Evolutionary conservation across 2,329 filamentous ascomycete genomes (phyloP).

Genomic region (Elsinoe perseae): DNA sequence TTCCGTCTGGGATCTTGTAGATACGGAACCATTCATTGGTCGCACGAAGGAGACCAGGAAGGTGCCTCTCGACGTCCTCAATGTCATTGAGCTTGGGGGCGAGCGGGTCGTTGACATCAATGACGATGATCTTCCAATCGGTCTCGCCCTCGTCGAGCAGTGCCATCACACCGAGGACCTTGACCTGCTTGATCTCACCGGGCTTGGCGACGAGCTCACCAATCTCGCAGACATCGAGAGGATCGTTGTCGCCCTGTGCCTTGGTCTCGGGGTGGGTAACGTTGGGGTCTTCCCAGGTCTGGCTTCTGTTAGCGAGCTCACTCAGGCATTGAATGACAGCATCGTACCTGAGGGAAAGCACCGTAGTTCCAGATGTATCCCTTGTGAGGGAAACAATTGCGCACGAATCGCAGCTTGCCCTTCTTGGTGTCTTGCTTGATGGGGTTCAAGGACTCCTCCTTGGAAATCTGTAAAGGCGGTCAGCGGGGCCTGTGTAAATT

Average conservation of each 20-base stretch:
- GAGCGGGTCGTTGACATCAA: slow-evolving; percentile 95
- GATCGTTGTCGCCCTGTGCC: slow-evolving; percentile 99
- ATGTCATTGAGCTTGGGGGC: slow-evolving; percentile 96
- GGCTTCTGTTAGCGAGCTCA: slow-evolving; percentile 19
- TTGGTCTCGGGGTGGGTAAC: slow-evolving; percentile 95
- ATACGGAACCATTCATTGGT: slow-evolving; percentile 99
- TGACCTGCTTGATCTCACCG: slow-evolving; percentile 99
- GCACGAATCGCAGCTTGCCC: slow-evolving; percentile 97
- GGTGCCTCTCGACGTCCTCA: slow-evolving; percentile 97
- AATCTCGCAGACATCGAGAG: slow-evolving; percentile 98
- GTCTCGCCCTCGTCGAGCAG: slow-evolving; percentile 99
- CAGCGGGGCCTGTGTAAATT: not conserved
- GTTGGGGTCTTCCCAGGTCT: slow-evolving; percentile 99
- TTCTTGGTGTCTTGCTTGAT: slow-evolving; percentile 99
- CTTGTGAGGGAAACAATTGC: slow-evolving; percentile 99
- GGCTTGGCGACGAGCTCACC: slow-evolving; percentile 94
- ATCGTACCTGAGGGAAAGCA: slow-evolving; percentile 86
- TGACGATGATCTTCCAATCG: slow-evolving; percentile 99
- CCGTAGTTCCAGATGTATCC: slow-evolving; percentile 99
- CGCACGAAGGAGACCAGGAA: slow-evolving; percentile 90
- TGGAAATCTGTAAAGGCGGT: slow-evolving; percentile 67
- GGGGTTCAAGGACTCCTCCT: slow-evolving; percentile 95
- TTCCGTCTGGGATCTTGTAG: slow-evolving; percentile 99
- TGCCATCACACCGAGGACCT: slow-evolving; percentile 98
- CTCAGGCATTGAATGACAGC: not conserved